Conservation (phyloP, 2,329 filamentous ascomycete species). For the Epichloe brachyelytri region DNA sequence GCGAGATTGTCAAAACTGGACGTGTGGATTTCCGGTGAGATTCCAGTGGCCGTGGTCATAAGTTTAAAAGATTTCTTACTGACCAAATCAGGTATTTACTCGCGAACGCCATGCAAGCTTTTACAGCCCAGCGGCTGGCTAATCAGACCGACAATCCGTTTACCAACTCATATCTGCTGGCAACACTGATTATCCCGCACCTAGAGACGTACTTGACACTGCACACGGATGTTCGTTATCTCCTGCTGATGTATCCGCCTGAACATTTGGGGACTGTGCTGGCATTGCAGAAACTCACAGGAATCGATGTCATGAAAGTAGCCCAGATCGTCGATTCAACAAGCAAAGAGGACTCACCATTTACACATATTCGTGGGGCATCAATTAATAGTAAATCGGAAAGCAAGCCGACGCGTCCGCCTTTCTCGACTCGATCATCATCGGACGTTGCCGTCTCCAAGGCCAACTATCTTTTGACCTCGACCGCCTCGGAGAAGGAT, state of each 20-base stretch:
- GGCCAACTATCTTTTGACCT: conserved; percentile 44
- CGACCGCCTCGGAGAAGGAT: conserved; percentile 39
- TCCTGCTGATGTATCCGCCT: conserved; percentile 46
- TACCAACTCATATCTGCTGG: conserved; percentile 38
- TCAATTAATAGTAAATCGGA: conserved; percentile 16
- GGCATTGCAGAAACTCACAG: conserved; percentile 44
- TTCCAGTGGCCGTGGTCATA: background rate
- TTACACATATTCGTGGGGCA: conserved; percentile 26
- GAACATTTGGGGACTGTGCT: conserved; percentile 44
- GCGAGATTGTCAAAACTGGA: conserved; percentile 37
- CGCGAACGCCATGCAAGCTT: conserved; percentile 46
- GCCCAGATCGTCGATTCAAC: conserved; percentile 40
- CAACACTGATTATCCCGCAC: conserved; percentile 45
- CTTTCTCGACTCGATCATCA: conserved; percentile 14
- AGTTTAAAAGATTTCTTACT: background rate
- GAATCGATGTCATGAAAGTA: conserved; percentile 43
- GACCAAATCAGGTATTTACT: conserved; percentile 38
- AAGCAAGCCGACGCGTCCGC: conserved; percentile 10
- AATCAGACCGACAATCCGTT: conserved; percentile 43
- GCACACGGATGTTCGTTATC: conserved; percentile 39
- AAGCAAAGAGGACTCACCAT: conserved; percentile 22
- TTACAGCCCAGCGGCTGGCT: conserved; percentile 35
- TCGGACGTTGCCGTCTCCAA: conserved; percentile 29
- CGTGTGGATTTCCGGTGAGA: conserved; percentile 46
- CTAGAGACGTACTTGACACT: conserved; percentile 45